A percentile compares a stretch with the other conserved stretches of the same genome.
Evolutionary conservation across 305 asterid genomes (phyloP).

Genomic region (Rubia occidens): DNA sequence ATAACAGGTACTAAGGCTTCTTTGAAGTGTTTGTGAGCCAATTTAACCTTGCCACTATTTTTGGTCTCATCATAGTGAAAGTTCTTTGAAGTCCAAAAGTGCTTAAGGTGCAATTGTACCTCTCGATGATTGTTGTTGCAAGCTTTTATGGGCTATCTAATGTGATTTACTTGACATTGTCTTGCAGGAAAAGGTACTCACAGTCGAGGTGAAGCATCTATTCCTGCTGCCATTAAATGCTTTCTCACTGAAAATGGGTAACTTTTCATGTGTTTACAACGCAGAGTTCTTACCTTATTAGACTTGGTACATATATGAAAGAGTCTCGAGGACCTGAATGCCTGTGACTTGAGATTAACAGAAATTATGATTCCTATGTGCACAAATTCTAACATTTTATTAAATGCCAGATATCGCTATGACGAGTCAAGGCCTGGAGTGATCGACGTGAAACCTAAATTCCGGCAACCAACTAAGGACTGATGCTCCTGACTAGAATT

Average conservation of each 20-base stretch:
- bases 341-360: not conserved
- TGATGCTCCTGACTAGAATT: not conserved
- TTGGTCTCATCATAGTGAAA: not conserved
- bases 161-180: constrained; percentile 1
- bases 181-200: constrained; percentile 74
- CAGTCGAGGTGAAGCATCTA: constrained; percentile 69
- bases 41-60: not conserved
- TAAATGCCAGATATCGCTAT: constrained; percentile 47
- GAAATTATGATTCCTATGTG: not conserved
- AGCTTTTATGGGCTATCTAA: not conserved
- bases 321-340: not conserved
- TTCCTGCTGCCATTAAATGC: constrained; percentile 63
- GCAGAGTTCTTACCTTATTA: not conserved
- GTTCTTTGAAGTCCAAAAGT: not conserved
- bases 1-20: constrained; percentile 56
- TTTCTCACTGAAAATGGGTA: constrained; percentile 64
- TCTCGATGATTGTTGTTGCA: not conserved
- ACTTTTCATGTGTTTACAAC: constrained; percentile 6
- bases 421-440: constrained; percentile 70
- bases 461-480: constrained; percentile 19
- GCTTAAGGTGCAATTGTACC: not conserved
- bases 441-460: constrained; percentile 50
- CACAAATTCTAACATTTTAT: not conserved
- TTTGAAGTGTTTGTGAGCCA: not conserved
- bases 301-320: not conserved